Base-by-base conservation (phyloP, 768 basidiomycete genomes). In the Rhizopogon vesiculosus region DNA sequence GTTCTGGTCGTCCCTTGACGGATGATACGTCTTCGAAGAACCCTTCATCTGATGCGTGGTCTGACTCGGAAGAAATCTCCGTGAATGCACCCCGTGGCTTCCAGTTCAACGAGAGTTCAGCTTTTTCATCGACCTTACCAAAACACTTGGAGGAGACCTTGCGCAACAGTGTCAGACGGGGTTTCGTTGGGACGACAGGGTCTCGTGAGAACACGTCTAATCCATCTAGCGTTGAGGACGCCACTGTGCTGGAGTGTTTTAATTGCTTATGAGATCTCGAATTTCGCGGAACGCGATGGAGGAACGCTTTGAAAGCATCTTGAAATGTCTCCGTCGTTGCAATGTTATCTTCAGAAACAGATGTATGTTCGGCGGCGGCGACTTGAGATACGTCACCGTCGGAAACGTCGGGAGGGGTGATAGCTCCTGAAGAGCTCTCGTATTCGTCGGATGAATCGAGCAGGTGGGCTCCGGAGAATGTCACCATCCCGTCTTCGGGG, bases 401-500 rank as follows among this genome's bases (percentile, higher is more conserved):
- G 16, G 56, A 61, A 3, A 46, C 7, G 43, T 61, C 61, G 2
- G 60, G 40, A 25, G 50, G 61, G 7, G 59, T 8, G 0, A 52
- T 42, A 16, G 39, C 42, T n/a, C 48, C 52, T 42, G 60, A 59
- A 50, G 18, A 19, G 28, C 57, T 42, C 18, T 70, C 69, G 1
- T 22, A 22, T 40, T 42, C 54, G 50, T 49, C 51, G 25, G 35
- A 39, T 16, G 63, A 53, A 39, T 74, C 71, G 29, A 80, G 67
- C 38, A 84, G 74, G 49, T 72, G 67, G 28, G 79, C 74, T 28
- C 77, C 79, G 1, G 82, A 82, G 63, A 85, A 84, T 33, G 78
- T 76, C 56, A 84, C 73, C 59, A 84, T 74, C 35, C 81, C 84
- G 6, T 82, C 78, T 1, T 78, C 76, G 2, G 79, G 78, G 56